These are phyloP conservation scores for Nigrospora osmanthi DNA, from an alignment of 2,329 filamentous ascomycete genomes.

Conservation along the genomic window DNA sequence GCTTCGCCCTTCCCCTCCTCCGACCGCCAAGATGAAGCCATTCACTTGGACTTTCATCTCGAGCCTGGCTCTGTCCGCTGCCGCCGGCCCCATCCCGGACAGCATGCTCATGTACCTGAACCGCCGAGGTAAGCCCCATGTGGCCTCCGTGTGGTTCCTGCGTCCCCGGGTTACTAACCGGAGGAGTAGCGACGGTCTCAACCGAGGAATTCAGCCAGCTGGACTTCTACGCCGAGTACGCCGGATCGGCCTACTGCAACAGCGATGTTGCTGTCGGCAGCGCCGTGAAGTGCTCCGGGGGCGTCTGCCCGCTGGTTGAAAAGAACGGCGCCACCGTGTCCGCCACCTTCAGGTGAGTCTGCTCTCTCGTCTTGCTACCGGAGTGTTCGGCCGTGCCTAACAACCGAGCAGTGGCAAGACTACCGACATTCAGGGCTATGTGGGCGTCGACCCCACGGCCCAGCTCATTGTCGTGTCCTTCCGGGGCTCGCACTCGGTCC, in stretches of 20 bases:
- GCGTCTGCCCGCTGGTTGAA: slow-evolving; percentile 25
- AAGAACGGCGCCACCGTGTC: slow-evolving; percentile 5
- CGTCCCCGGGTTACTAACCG: slow-evolving; percentile 4
- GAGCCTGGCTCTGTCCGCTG: slow-evolving; percentile 13
- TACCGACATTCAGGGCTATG: slow-evolving; percentile 11
- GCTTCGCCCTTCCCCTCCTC: neutral
- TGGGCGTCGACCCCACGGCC: slow-evolving; percentile 10
- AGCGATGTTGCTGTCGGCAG: slow-evolving; percentile 27
- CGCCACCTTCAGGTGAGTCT: slow-evolving; percentile 7
- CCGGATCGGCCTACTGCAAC: slow-evolving; percentile 48
- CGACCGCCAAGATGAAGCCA: slow-evolving; percentile 16
- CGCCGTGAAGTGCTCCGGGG: slow-evolving; percentile 31
- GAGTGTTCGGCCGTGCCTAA: neutral
- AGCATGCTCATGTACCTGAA: slow-evolving; percentile 14
- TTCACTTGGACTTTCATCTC: slow-evolving; percentile 15
- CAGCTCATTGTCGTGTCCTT: slow-evolving; percentile 11
- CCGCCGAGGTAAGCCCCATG: slow-evolving; percentile 22
- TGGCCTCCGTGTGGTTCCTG: no score
- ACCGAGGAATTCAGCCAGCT: slow-evolving; percentile 24
- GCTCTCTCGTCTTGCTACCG: neutral
- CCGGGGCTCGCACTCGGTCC: slow-evolving; percentile 8
- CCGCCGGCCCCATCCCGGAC: slow-evolving; percentile 12
- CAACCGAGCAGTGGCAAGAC: neutral
- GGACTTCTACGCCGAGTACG: slow-evolving; percentile 42
- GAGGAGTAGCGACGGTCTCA: slow-evolving; percentile 14